Evolutionary conservation across 345 rosid genomes (phyloP).

Genomic region (Erucastrum elatum): DNA sequence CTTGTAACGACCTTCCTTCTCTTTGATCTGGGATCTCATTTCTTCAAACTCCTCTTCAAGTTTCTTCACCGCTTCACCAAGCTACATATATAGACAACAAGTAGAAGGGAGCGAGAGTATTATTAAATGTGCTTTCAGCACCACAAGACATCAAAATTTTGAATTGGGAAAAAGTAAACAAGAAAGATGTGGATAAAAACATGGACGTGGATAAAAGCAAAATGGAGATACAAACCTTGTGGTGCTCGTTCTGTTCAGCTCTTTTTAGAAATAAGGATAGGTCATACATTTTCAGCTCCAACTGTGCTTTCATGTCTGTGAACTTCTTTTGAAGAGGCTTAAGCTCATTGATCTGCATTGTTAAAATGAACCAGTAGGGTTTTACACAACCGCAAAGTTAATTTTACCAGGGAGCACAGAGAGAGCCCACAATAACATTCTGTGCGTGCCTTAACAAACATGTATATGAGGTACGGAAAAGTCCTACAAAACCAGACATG

Average conservation of each 20-base stretch:
- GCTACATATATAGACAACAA: conserved; percentile 46
- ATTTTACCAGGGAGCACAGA: background rate
- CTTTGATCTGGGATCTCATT: conserved; percentile 58
- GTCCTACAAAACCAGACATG: conserved; percentile 17
- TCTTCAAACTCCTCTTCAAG: conserved; percentile 77
- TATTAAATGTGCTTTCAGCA: background rate
- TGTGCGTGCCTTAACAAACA: conserved; percentile 14
- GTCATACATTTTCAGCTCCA: conserved; percentile 85
- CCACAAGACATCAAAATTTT: background rate
- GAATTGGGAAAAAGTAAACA: conserved; percentile 5
- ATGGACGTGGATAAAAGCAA: background rate
- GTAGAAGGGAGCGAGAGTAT: background rate
- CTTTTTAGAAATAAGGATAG: conserved; percentile 79
- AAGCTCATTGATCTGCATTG: conserved; percentile 71
- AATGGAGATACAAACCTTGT: conserved; percentile 56
- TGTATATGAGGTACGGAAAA: background rate
- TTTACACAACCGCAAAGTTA: conserved; percentile 1
- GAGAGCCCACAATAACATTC: background rate
- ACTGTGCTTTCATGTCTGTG: conserved; percentile 62
- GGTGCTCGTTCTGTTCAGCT: conserved; percentile 93
- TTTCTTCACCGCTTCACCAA: conserved; percentile 72
- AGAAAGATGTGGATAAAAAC: conserved; percentile 6
- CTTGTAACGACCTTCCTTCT: conserved; percentile 57
- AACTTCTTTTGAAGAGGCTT: conserved; percentile 71
- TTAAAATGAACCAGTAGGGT: conserved; percentile 24